A percentile compares a stretch with the other conserved stretches of the same genome.
Conservation (phyloP, 306 rosid genomes). For the Fagus crenata region DNA sequence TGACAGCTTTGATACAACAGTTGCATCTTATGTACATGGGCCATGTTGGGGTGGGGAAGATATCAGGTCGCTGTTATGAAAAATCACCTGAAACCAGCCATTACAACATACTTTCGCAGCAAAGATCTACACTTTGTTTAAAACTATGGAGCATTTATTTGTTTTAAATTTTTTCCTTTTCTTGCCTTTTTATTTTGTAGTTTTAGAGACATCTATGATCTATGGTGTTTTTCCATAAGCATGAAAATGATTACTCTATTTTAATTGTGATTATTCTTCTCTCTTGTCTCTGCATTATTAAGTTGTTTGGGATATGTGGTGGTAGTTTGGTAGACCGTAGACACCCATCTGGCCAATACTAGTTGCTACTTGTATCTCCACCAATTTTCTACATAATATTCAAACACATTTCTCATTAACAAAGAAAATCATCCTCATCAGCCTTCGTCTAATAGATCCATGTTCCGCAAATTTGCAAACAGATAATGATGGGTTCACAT, state of each 20-base stretch:
- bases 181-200: conserved; percentile 22
- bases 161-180: conserved; percentile 8
- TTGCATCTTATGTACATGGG: conserved; percentile 43
- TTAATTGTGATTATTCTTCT: too few species aligned
- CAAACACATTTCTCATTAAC: not conserved
- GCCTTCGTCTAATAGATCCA: too few species aligned
- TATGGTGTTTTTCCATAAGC: not conserved
- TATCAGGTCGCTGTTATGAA: conserved; percentile 16
- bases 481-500: too few species aligned
- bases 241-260: not conserved
- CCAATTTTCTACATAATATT: not conserved
- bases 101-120: conserved; percentile 29
- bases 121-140: conserved; percentile 30
- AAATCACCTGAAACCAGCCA: conserved; percentile 8
- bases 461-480: too few species aligned
- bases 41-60: conserved; percentile 21
- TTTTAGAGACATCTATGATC: not conserved
- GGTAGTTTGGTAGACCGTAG: not conserved
- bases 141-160: conserved; percentile 10
- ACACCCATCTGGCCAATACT: not conserved
- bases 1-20: conserved; percentile 32
- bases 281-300: not conserved
- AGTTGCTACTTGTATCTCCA: not conserved
- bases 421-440: not conserved
- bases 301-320: not conserved